A percentile compares a stretch with the other conserved stretches of the same genome.
These are phyloP conservation scores for Axilococcus clingmanii DNA, from an alignment of 139 green algal species.

Conservation along the genomic window DNA sequence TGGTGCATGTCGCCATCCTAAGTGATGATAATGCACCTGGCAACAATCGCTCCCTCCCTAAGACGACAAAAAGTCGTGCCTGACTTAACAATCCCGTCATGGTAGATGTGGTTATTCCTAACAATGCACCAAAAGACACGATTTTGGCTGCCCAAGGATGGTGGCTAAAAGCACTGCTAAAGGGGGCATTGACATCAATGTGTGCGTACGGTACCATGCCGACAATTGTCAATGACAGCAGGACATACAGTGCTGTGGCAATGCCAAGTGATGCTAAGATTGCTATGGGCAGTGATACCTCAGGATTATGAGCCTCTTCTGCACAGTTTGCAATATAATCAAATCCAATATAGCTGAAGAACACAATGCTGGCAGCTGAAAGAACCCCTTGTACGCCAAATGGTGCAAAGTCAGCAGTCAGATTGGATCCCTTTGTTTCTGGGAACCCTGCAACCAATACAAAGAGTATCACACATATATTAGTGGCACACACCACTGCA, in stretches of 20 bases:
- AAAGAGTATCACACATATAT: slow-evolving; percentile 42
- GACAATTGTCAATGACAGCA: slow-evolving; percentile 30
- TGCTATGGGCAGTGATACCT: slow-evolving; percentile 51
- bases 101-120: slow-evolving; percentile 60
- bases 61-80: slow-evolving; percentile 65
- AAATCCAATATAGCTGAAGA: slow-evolving; percentile 34
- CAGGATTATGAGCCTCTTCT: slow-evolving; percentile 55
- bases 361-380: slow-evolving; percentile 40
- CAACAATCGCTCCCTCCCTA: slow-evolving; percentile 67
- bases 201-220: slow-evolving; percentile 32
- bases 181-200: slow-evolving; percentile 58
- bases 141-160: slow-evolving; percentile 10
- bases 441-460: slow-evolving; percentile 34
- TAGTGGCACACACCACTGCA: slow-evolving; percentile 27
- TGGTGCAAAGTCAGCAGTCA: slow-evolving; percentile 33
- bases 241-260: slow-evolving; percentile 54
- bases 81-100: slow-evolving; percentile 64
- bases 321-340: slow-evolving; percentile 51
- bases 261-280: slow-evolving; percentile 55
- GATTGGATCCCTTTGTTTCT: slow-evolving; percentile 24
- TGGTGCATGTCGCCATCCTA: slow-evolving; percentile 41
- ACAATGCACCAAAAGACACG: slow-evolving; percentile 21
- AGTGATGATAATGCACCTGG: slow-evolving; percentile 57
- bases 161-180: slow-evolving; percentile 46
- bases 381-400: slow-evolving; percentile 41